These are phyloP conservation scores for Suillus plorans DNA, from an alignment of 768 basidiomycete genomes.

Conservation along the genomic window DNA sequence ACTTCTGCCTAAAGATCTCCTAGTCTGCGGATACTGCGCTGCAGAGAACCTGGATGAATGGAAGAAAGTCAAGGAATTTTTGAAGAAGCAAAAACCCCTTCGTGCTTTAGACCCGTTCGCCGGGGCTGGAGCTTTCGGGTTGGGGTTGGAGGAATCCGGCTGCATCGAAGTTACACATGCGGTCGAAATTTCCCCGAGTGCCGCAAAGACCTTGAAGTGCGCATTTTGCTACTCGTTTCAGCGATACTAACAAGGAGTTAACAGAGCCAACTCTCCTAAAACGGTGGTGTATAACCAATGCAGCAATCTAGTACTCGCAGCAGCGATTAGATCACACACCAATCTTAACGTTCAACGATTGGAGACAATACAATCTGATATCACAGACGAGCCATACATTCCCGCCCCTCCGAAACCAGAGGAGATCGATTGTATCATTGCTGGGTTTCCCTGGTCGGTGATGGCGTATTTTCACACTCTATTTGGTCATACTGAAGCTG, in stretches of 20 bases:
- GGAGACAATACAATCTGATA: conserved; percentile 34
- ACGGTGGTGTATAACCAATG: conserved; percentile 69
- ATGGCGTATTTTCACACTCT: not conserved
- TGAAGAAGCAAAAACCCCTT: conserved; percentile 22
- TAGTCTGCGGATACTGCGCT: conserved; percentile 49
- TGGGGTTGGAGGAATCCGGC: conserved; percentile 54
- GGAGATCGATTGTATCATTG: conserved; percentile 59
- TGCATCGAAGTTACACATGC: conserved; percentile 62
- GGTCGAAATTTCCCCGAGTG: conserved; percentile 75
- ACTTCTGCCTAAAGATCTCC: conserved; percentile 36
- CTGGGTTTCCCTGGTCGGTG: conserved; percentile 76
- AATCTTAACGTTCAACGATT: conserved; percentile 35
- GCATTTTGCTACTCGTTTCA: conserved; percentile 15
- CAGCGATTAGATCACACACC: conserved; percentile 52
- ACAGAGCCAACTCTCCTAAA: conserved; percentile 44
- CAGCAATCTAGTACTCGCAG: conserved; percentile 59
- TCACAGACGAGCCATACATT: not conserved
- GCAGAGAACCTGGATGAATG: conserved; percentile 31
- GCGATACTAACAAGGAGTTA: conserved; percentile 5
- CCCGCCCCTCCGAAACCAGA: conserved; percentile 49
- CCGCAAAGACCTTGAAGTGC: conserved; percentile 64
- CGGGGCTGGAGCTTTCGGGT: conserved; percentile 59
- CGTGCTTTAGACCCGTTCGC: conserved; percentile 43
- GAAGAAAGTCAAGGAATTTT: conserved; percentile 33
- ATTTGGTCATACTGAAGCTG: conserved; percentile 7